phyloP scores from a whole-genome alignment of 371 early-diverging fungal genomes.

The Smittium mucronatum region DNA sequence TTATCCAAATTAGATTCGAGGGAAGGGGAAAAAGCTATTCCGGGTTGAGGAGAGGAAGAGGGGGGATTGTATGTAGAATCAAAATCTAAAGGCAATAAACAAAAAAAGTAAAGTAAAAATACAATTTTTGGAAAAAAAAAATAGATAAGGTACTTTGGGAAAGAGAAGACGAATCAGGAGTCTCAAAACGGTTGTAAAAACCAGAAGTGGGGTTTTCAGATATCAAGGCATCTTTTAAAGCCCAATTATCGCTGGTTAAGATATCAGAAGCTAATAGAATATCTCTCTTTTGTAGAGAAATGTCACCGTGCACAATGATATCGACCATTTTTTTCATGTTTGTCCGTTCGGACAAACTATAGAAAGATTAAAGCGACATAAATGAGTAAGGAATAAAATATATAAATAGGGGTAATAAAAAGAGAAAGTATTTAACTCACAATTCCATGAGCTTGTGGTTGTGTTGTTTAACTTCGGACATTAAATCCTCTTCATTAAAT shows the following conservation, averaged over 20 bases:
- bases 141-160: background rate
- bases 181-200: constrained; percentile 2
- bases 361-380: background rate
- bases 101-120: background rate
- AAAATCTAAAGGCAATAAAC: background rate
- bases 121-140: background rate
- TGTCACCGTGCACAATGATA: constrained; percentile 27
- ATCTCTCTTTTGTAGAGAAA: constrained; percentile 39
- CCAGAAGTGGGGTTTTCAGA: constrained; percentile 14
- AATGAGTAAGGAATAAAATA: constrained; percentile 15
- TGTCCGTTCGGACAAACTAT: constrained; percentile 21
- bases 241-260: constrained; percentile 69
- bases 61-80: background rate
- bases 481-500: constrained; percentile 47
- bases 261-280: constrained; percentile 78
- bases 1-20: background rate
- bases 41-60: background rate
- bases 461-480: constrained; percentile 49
- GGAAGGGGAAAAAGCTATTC: background rate
- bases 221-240: constrained; percentile 60
- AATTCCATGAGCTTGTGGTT: constrained; percentile 46
- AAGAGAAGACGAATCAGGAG: background rate
- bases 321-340: constrained; percentile 31
- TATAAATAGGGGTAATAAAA: constrained; percentile 3
- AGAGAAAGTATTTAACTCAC: constrained; percentile 11